These are phyloP conservation scores for Trichoderma sp. DNA, from an alignment of 2,329 filamentous ascomycete genomes.

Conservation along the genomic window DNA sequence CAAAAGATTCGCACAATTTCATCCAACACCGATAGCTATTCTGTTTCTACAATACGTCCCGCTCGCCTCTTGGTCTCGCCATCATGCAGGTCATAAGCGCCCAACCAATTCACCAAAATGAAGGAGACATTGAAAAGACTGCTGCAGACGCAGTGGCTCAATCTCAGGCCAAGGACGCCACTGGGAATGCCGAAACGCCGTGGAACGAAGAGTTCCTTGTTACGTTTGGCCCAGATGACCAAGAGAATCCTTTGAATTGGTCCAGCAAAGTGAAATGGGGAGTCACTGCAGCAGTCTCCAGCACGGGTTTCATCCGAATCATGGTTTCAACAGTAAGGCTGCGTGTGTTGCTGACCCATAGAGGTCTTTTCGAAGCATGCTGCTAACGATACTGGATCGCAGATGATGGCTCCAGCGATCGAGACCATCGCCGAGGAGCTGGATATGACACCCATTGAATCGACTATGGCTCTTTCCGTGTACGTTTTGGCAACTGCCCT, in stretches of 20 bases:
- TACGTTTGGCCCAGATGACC: background rate
- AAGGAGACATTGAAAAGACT: background rate
- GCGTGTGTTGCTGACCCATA: conserved; percentile 51
- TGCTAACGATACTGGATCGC: background rate
- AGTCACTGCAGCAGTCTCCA: conserved; percentile 51
- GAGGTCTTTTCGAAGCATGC: conserved; percentile 41
- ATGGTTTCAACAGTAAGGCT: conserved; percentile 56
- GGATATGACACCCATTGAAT: background rate
- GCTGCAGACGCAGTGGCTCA: background rate
- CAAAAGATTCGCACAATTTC: background rate
- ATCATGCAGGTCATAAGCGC: background rate
- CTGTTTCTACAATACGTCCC: background rate
- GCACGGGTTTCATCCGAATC: conserved; percentile 53
- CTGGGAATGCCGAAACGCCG: background rate
- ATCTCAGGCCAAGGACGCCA: background rate
- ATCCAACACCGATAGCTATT: background rate
- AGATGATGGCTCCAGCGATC: background rate
- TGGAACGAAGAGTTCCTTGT: background rate
- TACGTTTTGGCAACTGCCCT: conserved; percentile 48
- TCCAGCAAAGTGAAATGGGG: conserved; percentile 48
- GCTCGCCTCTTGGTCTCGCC: background rate
- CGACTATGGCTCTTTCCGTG: conserved; percentile 48
- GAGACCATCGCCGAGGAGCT: background rate
- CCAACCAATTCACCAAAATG: background rate
- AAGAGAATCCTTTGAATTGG: conserved; percentile 34